Evolutionary conservation across 305 asterid genomes (phyloP), one percentile per base, ranked within the genome.

Genomic region (Fraxinus albicans): DNA sequence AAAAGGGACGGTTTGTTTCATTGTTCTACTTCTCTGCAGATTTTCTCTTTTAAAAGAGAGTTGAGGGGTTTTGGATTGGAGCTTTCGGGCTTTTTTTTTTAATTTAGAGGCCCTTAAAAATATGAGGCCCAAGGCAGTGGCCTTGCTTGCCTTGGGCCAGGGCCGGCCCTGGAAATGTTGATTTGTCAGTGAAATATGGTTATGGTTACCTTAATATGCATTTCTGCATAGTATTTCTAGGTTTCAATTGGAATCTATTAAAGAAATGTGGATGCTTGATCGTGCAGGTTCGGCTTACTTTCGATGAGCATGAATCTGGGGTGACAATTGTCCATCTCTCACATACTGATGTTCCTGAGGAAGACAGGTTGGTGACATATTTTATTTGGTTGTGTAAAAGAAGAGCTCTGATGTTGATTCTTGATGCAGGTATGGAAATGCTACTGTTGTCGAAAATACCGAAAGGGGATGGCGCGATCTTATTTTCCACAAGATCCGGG

Each of bases 401-500:
- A 63, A 23, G 5, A 63, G 8, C 50, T 8, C 69, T 78, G 8
- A 77, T 53, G 2, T 19, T 19, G 63, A 6, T 17, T 21, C 5
- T 69, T 78, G 35, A 73, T 82, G 90, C 93, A 94, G 99, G 86
- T 96, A 94, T 83, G 99, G 99, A 7, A 94, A 96, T 85, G 88
- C 98, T 70, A 94, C 99, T 9, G 98, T 96, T 82, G 95, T 96
- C 70, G 99, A 96, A 83, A 96, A 96, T 47, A 93, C 98, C 0
- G 98, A 96, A 92, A 89, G 95, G 77, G 98, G 99, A 88, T 96
- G 98, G 98, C 77, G 99, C 72, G 98, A 96, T 89, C 96, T 92
- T 36, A 94, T 96, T 79, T 96, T 96, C 87, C 91, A 94, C 91
- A 94, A 86, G 91, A 93, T 96, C 33, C 89, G 98, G 2, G 94